Percentiles rank a stretch among this genome's conserved stretches.
phyloP scores from a whole-genome alignment of 1,284 basidiomycete species.

The Kwoniella shivajii region DNA sequence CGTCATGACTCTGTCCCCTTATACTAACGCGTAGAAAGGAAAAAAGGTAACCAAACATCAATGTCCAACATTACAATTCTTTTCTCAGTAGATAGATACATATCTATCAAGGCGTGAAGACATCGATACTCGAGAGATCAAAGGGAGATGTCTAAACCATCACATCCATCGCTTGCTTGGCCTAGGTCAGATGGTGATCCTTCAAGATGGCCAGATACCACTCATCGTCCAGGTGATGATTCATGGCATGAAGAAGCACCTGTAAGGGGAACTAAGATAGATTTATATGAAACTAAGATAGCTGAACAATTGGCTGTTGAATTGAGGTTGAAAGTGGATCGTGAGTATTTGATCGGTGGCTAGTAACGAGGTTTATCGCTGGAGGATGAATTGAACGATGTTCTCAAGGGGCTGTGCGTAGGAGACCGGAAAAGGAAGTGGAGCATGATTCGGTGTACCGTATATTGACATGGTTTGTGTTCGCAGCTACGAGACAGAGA shows the following conservation, averaged over 20 bases:
- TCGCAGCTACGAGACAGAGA: conserved; percentile 16
- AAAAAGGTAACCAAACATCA: too few relatives aligned
- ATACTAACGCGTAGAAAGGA: too few relatives aligned
- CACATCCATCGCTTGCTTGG: conserved; percentile 25
- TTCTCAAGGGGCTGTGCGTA: too few relatives aligned
- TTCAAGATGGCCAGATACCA: conserved; percentile 23
- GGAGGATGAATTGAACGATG: neutral
- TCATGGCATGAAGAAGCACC: conserved; percentile 20
- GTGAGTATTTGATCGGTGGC: conserved; percentile 5
- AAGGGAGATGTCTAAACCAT: neutral
- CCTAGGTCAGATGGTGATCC: conserved; percentile 28
- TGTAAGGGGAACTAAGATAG: conserved; percentile 23
- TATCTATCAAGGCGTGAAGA: too few relatives aligned
- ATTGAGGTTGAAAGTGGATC: conserved; percentile 17
- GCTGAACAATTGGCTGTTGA: conserved; percentile 30
- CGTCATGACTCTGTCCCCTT: neutral
- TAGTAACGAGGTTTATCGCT: neutral
- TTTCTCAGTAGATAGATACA: too few relatives aligned
- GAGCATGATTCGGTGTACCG: neutral
- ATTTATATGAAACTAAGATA: conserved; percentile 32
- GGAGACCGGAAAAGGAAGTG: neutral
- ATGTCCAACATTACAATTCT: too few relatives aligned
- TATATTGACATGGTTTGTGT: conserved; percentile 2
- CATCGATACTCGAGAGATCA: neutral
- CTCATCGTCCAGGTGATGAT: conserved; percentile 1